Conservation (phyloP, 1,284 basidiomycete genomes). For the Malassezia sp. region DNA sequence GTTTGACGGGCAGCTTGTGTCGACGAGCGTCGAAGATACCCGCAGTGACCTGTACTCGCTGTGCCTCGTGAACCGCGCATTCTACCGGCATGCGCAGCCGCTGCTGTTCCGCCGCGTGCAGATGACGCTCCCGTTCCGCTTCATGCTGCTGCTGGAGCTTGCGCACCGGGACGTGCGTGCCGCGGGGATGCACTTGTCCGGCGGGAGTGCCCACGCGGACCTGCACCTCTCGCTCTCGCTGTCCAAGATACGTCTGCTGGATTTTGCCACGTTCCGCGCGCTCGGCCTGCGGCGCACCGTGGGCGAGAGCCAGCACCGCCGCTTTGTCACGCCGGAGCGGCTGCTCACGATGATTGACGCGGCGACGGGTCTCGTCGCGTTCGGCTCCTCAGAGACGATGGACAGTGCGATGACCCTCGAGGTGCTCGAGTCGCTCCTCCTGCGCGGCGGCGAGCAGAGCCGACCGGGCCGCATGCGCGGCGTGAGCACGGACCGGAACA, state of each 20-base stretch:
- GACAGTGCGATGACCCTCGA: constrained; percentile 40
- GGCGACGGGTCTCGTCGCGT: constrained; percentile 34
- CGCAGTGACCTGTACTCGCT: constrained; percentile 34
- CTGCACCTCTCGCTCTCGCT: constrained; percentile 11
- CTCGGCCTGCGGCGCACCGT: constrained; percentile 86
- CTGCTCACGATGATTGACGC: constrained; percentile 50
- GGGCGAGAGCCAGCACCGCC: constrained; percentile 72
- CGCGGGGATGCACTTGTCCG: not conserved
- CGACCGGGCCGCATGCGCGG: constrained; percentile 32
- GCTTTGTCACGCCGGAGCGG: constrained; percentile 82
- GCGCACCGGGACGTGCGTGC: constrained; percentile 5
- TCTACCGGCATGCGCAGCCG: constrained; percentile 36
- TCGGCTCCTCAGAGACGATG: constrained; percentile 43
- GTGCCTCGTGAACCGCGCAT: constrained; percentile 38
- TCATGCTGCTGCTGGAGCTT: constrained; percentile 26
- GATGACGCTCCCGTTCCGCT: constrained; percentile 40
- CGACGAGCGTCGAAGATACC: constrained; percentile 30
- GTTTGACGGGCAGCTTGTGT: constrained; percentile 31
- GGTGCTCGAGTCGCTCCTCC: constrained; percentile 41
- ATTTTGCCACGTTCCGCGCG: constrained; percentile 82
- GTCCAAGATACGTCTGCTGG: constrained; percentile 30
- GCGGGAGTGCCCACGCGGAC: too few species aligned
- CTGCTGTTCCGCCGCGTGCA: constrained; percentile 40
- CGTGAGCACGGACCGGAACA: constrained; percentile 34
- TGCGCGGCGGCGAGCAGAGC: constrained; percentile 38